Evolutionary conservation across 148 eudicot species (phyloP).

Genomic region (Camellia japonica): DNA sequence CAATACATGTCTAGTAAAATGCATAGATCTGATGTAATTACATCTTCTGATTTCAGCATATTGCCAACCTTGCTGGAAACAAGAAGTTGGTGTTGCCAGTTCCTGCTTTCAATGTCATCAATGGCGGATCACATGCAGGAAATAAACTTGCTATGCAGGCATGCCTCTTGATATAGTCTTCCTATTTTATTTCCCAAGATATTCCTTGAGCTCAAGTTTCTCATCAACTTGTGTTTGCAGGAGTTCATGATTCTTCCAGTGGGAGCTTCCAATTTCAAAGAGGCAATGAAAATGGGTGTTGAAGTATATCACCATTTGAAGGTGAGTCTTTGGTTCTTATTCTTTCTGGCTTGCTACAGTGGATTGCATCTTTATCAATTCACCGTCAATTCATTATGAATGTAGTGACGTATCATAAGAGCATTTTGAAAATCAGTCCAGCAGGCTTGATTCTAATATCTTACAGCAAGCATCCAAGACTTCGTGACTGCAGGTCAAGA

Average conservation of each 20-base stretch:
- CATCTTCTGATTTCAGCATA: conserved; percentile 60
- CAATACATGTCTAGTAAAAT: background rate
- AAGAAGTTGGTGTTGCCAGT: conserved; percentile 89
- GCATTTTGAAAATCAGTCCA: background rate
- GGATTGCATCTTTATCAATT: background rate
- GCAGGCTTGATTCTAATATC: background rate
- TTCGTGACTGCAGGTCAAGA: background rate
- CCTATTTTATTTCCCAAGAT: background rate
- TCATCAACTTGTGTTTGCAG: conserved; percentile 31
- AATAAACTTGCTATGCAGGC: conserved; percentile 99
- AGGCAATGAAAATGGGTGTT: conserved; percentile 98
- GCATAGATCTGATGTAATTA: background rate
- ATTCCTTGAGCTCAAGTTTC: background rate
- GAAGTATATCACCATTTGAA: conserved; percentile 95
- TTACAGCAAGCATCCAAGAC: background rate
- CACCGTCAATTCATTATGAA: background rate
- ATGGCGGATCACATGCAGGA: conserved; percentile 99
- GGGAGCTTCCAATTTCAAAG: conserved; percentile 85
- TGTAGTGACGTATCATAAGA: background rate
- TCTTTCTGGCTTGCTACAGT: background rate
- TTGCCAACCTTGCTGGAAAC: conserved; percentile 92
- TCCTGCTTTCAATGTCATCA: conserved; percentile 98
- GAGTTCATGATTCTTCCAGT: conserved; percentile 96
- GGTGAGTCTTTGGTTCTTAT: conserved; percentile 34
- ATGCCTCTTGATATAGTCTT: conserved; percentile 7